These are phyloP conservation scores for Stagonosporopsis cucurbitacearum DNA, from an alignment of 2,329 filamentous ascomycete genomes.

Conservation along the genomic window DNA sequence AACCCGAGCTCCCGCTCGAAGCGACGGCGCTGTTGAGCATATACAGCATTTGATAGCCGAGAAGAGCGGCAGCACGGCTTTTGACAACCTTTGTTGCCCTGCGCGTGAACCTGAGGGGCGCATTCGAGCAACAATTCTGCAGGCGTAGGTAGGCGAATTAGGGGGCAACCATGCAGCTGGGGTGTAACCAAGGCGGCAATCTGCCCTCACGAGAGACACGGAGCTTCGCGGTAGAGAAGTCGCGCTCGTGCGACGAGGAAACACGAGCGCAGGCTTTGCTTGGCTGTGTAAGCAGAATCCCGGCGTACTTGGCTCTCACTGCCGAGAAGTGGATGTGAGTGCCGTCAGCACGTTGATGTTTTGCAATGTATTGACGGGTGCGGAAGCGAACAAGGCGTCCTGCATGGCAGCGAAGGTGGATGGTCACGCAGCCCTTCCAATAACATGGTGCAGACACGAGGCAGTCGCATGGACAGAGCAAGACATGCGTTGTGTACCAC, in stretches of 20 bases:
- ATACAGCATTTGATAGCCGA: background rate
- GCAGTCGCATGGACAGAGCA: constrained; percentile 10
- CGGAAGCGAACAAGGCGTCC: constrained; percentile 10
- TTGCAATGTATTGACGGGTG: constrained; percentile 10
- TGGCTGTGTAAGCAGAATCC: constrained; percentile 17
- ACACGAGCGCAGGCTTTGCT: constrained; percentile 25
- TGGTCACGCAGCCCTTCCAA: constrained; percentile 12
- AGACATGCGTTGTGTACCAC: constrained; percentile 9
- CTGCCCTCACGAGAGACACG: constrained; percentile 4
- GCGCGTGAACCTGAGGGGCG: background rate
- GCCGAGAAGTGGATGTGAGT: constrained; percentile 3
- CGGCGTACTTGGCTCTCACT: constrained; percentile 8
- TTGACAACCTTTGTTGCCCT: background rate
- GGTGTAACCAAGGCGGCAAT: background rate
- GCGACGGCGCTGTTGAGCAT: background rate
- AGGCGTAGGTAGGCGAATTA: too few species aligned
- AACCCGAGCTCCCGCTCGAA: constrained; percentile 6
- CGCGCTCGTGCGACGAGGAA: constrained; percentile 15
- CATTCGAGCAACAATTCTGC: constrained; percentile 1
- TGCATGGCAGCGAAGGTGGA: constrained; percentile 7
- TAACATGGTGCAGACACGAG: constrained; percentile 22
- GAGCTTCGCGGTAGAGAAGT: background rate
- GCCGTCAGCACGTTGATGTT: constrained; percentile 9
- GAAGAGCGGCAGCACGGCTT: background rate
- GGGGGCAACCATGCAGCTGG: constrained; percentile 13